phyloP scores from a whole-genome alignment of 2,329 filamentous ascomycete species.

The Ophiostoma novo-ulmi region DNA sequence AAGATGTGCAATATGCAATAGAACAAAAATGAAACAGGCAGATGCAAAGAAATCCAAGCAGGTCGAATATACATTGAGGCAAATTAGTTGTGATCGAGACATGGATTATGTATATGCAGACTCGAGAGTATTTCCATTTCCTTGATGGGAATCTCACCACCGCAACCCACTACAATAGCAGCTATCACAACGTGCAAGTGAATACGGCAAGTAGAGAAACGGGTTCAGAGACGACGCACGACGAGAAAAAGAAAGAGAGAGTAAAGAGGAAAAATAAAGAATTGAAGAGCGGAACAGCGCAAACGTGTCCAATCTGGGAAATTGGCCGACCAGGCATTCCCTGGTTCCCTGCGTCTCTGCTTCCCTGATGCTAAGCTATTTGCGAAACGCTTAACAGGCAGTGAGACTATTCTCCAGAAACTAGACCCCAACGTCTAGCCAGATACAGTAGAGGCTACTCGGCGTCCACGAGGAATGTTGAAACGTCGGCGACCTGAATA shows the following conservation, averaged over 20 bases:
- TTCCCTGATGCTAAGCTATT: no score
- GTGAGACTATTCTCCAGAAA: background rate
- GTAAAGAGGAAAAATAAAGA: background rate
- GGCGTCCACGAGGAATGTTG: background rate
- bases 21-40: background rate
- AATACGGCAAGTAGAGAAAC: background rate
- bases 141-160: no score
- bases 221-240: no score
- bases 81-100: no score
- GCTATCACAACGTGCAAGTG: background rate
- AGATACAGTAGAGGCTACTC: background rate
- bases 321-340: background rate
- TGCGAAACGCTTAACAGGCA: background rate
- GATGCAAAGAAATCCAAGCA: no score
- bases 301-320: background rate
- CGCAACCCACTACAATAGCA: no score
- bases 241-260: background rate
- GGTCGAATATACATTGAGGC: no score
- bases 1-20: background rate
- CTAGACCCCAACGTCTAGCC: conserved; percentile 12
- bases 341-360: no score
- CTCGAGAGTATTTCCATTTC: no score
- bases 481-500: conserved; percentile 6
- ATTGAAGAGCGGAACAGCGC: background rate
- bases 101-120: no score